Conservation (phyloP, 192 early-diverging fungal species). For the Entomortierella parvispora region DNA sequence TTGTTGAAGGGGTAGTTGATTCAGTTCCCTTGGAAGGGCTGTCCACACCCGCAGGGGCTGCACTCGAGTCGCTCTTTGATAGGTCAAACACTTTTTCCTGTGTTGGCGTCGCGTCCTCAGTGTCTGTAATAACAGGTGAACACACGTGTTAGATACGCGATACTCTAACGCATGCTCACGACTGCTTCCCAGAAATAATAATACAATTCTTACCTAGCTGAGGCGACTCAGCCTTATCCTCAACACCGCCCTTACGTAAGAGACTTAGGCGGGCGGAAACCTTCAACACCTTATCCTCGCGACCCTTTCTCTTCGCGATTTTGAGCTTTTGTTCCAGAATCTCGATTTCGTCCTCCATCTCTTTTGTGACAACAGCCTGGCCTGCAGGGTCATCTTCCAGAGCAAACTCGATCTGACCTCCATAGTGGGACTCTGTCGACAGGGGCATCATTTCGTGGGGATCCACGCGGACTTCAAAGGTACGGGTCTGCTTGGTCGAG, state of each 20-base stretch:
- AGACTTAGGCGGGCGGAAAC: conserved; percentile 79
- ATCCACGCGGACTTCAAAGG: conserved; percentile 82
- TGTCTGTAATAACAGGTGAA: conserved; percentile 5
- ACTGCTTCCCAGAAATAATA: too few species aligned
- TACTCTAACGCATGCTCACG: too few species aligned
- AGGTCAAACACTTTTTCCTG: conserved; percentile 41
- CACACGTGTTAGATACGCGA: too few species aligned
- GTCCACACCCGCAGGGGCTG: conserved; percentile 26
- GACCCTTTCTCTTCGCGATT: conserved; percentile 91
- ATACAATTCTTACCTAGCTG: conserved; percentile 33
- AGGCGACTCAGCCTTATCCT: conserved; percentile 15
- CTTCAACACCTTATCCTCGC: conserved; percentile 88
- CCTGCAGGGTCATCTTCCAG: conserved; percentile 69
- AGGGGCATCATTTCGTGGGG: conserved; percentile 67
- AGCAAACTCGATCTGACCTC: conserved; percentile 73
- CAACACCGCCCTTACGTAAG: conserved; percentile 61
- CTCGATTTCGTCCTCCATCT: conserved; percentile 96
- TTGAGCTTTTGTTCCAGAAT: conserved; percentile 97
- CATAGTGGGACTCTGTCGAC: conserved; percentile 53
- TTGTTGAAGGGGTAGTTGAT: conserved; percentile 8
- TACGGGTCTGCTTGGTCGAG: conserved; percentile 81
- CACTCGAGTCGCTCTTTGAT: conserved; percentile 13
- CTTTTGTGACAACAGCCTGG: conserved; percentile 62
- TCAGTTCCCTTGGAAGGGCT: conserved; percentile 21
- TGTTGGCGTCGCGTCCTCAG: conserved; percentile 27